Evolutionary conservation across 371 early-diverging fungal genomes (phyloP).

Genomic region (Rhizopus stolonifer): DNA sequence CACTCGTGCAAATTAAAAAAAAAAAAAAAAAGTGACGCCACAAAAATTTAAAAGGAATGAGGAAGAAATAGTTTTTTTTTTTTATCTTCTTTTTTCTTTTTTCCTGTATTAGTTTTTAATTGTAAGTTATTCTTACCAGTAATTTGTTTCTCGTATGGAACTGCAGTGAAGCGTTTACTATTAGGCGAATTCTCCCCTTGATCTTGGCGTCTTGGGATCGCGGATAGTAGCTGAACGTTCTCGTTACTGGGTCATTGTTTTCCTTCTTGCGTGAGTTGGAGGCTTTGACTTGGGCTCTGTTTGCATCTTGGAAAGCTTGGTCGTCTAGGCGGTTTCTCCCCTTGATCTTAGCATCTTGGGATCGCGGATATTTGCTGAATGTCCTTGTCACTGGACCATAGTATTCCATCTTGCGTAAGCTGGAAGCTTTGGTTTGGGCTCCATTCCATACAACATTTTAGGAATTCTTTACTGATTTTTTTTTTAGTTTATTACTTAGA

Average conservation of each 20-base stretch:
- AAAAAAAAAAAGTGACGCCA: too few species aligned
- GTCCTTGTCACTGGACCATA: background rate
- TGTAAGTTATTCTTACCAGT: too few species aligned
- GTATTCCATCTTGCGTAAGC: background rate
- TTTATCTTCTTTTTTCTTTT: too few species aligned
- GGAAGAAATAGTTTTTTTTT: too few species aligned
- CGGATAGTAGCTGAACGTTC: slow-evolving; percentile 1
- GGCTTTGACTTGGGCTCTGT: too few species aligned
- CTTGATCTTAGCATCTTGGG: background rate
- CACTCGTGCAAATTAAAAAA: too few species aligned
- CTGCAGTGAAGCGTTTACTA: slow-evolving; percentile 1
- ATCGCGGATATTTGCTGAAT: background rate
- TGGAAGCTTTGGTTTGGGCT: background rate
- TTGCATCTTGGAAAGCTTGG: too few species aligned
- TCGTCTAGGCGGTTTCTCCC: background rate
- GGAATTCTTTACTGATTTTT: background rate
- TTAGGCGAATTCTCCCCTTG: background rate
- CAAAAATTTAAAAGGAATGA: too few species aligned
- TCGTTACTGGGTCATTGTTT: background rate
- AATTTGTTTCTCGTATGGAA: background rate
- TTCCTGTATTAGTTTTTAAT: too few species aligned
- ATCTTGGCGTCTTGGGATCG: background rate
- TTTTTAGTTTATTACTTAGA: background rate
- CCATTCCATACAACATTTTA: background rate
- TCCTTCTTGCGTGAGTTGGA: background rate